Conservation (phyloP, 2,329 filamentous ascomycete species). For the Leptographium flavum region DNA sequence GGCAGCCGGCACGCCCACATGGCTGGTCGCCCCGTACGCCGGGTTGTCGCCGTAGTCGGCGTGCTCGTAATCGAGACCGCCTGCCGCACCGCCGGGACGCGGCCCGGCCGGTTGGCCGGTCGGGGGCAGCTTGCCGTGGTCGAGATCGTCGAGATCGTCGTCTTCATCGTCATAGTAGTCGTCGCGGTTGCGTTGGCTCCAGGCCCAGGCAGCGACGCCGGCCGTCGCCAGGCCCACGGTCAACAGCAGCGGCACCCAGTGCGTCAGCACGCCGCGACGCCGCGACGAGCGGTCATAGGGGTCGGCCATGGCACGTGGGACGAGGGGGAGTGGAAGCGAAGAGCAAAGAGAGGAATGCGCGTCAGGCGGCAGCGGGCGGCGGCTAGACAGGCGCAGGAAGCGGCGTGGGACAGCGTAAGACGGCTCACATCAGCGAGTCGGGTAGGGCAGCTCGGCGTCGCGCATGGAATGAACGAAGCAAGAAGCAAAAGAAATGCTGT, state of each 20-base stretch:
- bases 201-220: constrained; percentile 80
- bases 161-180: constrained; percentile 54
- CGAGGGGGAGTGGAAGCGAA: background rate
- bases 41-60: constrained; percentile 35
- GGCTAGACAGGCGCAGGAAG: no score
- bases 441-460: no score
- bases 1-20: constrained; percentile 16
- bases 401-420: background rate
- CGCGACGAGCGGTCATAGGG: constrained; percentile 40
- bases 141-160: constrained; percentile 28
- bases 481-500: background rate
- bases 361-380: no score
- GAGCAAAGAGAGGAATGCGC: background rate
- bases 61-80: constrained; percentile 30
- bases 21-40: constrained; percentile 25
- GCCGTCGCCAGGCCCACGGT: constrained; percentile 80
- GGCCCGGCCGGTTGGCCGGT: constrained; percentile 4
- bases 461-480: background rate
- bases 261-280: constrained; percentile 53
- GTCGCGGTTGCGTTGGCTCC: constrained; percentile 71
- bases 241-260: constrained; percentile 79
- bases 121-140: constrained; percentile 10
- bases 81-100: background rate
- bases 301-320: constrained; percentile 40
- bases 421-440: background rate